Conservation (phyloP, 2,329 filamentous ascomycete genomes). For the Nemania abortiva region DNA sequence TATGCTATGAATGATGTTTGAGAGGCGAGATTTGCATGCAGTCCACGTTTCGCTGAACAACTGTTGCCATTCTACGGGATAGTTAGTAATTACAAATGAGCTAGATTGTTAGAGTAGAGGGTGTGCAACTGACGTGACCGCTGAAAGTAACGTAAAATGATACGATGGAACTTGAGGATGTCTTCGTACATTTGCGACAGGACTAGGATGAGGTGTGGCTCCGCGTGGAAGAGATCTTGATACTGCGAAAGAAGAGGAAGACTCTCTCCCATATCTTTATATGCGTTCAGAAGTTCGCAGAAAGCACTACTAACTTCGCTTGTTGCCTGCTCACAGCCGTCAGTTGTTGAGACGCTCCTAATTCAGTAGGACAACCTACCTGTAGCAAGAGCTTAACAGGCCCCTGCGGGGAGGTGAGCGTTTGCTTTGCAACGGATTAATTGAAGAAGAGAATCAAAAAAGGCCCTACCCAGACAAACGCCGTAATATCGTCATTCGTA, state of each 20-base stretch:
- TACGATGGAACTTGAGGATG: conserved; percentile 42
- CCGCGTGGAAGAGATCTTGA: conserved; percentile 37
- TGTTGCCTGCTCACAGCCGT: conserved; percentile 1
- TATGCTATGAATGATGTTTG: conserved; percentile 41
- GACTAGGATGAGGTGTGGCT: conserved; percentile 35
- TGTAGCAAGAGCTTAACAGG: conserved; percentile 12
- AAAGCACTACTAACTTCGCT: conserved; percentile 11
- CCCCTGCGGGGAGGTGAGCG: conserved; percentile 13
- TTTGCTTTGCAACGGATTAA: background rate
- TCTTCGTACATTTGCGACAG: conserved; percentile 40
- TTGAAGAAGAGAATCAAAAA: background rate
- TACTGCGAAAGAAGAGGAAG: conserved; percentile 42
- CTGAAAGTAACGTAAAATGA: conserved; percentile 39
- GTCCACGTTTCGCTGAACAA: conserved; percentile 47
- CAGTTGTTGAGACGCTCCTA: background rate
- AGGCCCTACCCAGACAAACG: conserved; percentile 16
- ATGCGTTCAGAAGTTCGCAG: conserved; percentile 7
- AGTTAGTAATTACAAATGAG: background rate
- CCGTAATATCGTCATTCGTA: background rate
- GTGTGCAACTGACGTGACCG: conserved; percentile 36
- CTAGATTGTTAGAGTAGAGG: background rate
- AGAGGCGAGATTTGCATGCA: conserved; percentile 37
- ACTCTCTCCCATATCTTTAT: conserved; percentile 40
- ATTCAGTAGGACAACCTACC: conserved; percentile 8
- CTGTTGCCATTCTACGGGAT: conserved; percentile 45